Conservation (phyloP, 345 rosid species). For the Populus euphratica region DNA sequence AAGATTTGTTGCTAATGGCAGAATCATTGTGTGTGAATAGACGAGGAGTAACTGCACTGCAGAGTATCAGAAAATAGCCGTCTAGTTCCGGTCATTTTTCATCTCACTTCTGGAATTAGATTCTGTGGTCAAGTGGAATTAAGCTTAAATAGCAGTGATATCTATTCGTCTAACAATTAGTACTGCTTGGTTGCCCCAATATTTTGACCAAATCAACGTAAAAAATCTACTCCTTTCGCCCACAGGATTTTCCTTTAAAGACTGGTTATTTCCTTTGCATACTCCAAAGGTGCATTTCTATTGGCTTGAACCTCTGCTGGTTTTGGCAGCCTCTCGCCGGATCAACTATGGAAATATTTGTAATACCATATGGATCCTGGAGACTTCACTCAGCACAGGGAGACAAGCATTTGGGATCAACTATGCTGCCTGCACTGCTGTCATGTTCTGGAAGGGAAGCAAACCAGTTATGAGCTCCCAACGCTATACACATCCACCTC, state of each 20-base stretch:
- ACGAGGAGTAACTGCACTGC: background rate
- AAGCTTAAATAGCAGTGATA: background rate
- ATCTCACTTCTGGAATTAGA: background rate
- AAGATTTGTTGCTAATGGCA: background rate
- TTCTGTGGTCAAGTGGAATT: background rate
- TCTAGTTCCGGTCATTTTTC: background rate
- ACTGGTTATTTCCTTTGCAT: background rate
- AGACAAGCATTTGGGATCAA: slow-evolving; percentile 26
- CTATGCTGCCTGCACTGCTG: slow-evolving; percentile 34
- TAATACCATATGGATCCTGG: background rate
- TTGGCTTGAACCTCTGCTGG: background rate
- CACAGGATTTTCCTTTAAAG: background rate
- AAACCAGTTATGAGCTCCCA: slow-evolving; percentile 31
- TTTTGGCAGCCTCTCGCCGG: background rate
- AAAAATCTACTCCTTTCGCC: background rate
- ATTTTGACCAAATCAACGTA: background rate
- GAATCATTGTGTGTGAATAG: background rate
- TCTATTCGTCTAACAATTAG: background rate
- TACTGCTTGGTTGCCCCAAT: background rate
- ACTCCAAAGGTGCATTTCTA: background rate
- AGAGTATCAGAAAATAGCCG: background rate
- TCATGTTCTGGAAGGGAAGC: slow-evolving; percentile 34
- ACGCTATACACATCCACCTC: slow-evolving; percentile 31
- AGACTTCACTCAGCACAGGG: slow-evolving; percentile 18
- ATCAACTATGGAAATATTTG: background rate